Evolutionary conservation across 495 filamentous ascomycete species (phyloP).

Genomic region (Aspergillus panamensis): DNA sequence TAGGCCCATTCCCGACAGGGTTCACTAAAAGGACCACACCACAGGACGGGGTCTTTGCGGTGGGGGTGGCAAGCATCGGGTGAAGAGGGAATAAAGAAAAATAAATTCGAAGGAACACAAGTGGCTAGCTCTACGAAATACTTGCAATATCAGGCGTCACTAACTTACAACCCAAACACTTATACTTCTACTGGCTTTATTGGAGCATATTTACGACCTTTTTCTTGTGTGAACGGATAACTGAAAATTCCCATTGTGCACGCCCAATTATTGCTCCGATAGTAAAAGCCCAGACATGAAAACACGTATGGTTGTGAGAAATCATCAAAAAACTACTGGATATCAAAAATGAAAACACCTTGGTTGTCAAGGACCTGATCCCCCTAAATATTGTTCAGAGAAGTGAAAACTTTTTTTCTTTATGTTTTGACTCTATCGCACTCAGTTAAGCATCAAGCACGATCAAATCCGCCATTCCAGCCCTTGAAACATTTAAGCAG

Average conservation of each 20-base stretch:
- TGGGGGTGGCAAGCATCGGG: neutral
- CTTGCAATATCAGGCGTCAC: neutral
- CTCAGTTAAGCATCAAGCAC: slow-evolving; percentile 26
- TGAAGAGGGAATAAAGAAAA: neutral
- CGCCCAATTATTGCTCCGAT: slow-evolving; percentile 21
- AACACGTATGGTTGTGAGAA: slow-evolving; percentile 19
- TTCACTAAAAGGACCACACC: neutral
- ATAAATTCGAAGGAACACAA: neutral
- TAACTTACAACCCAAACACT: neutral
- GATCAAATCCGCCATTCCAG: slow-evolving; percentile 14
- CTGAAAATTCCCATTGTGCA: slow-evolving; percentile 13
- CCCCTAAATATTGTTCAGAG: slow-evolving; percentile 16
- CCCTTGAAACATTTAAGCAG: slow-evolving; percentile 34
- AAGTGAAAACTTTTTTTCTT: slow-evolving; percentile 21
- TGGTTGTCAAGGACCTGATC: slow-evolving; percentile 14
- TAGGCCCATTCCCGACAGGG: too few species aligned
- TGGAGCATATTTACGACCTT: neutral
- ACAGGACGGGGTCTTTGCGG: neutral
- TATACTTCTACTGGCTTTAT: neutral
- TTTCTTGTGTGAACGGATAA: slow-evolving; percentile 11
- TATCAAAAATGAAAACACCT: slow-evolving; percentile 11
- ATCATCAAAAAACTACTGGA: slow-evolving; percentile 23
- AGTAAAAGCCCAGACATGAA: slow-evolving; percentile 14
- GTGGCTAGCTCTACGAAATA: too few species aligned
- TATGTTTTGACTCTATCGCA: slow-evolving; percentile 27